Evolutionary conservation across 2,329 filamentous ascomycete species (phyloP).

Genomic region (Triangularia setosa): DNA sequence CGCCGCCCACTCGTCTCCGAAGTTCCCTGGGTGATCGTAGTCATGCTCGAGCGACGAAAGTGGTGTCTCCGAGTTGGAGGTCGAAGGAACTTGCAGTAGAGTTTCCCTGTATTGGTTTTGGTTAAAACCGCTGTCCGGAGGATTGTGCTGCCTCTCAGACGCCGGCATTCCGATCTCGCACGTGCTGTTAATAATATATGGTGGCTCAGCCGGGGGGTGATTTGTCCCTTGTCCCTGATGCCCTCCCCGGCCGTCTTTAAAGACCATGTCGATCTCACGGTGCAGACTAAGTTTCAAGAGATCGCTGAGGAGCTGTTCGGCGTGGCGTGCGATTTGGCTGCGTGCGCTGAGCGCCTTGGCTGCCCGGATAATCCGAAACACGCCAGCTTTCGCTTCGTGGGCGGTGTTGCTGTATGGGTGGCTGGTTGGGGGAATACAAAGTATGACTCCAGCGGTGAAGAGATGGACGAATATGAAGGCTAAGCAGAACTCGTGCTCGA

Average conservation of each 20-base stretch:
- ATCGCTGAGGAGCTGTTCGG: constrained; percentile 1
- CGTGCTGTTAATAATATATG: neutral
- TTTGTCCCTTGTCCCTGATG: neutral
- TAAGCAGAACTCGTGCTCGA: neutral
- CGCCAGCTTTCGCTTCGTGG: neutral
- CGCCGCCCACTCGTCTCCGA: neutral
- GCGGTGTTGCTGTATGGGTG: neutral
- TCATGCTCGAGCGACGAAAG: neutral
- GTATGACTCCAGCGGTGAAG: constrained; percentile 2
- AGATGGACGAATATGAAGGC: constrained; percentile 2
- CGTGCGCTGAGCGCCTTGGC: constrained; percentile 1
- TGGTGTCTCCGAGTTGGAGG: neutral
- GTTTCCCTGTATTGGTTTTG: neutral
- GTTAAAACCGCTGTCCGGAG: neutral
- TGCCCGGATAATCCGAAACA: neutral
- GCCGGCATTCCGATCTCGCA: neutral
- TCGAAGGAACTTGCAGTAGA: neutral
- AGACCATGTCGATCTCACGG: neutral
- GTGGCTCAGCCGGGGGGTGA: neutral
- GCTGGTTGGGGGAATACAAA: constrained; percentile 1
- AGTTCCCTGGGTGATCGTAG: neutral
- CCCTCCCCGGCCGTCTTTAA: neutral
- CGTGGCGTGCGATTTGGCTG: neutral
- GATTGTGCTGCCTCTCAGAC: neutral
- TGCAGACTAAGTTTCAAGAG: constrained; percentile 2